Evolutionary conservation across 2,329 filamentous ascomycete species (phyloP), one percentile per base, ranked within the genome.

Genomic region (Fulvia fulva): DNA sequence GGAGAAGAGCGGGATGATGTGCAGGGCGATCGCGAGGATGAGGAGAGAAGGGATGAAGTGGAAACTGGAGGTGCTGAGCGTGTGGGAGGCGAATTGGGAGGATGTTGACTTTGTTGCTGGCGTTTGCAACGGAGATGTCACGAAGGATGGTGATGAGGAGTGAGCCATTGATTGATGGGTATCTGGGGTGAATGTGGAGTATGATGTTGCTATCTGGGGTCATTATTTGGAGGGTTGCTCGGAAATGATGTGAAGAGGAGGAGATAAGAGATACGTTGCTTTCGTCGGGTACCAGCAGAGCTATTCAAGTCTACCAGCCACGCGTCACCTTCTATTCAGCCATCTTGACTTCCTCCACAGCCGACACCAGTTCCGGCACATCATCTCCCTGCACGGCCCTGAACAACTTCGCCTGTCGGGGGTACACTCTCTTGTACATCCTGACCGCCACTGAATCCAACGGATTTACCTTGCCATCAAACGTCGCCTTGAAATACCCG

Each of bases 401-500:
- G 32, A 30, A 25, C 32, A 55, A 49, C 55, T 55, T 59, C 16
- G 68, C 63, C 21, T 59, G 46, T 30, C 92, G 81, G 7, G 94
- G 94, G 75, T 77, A 81, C 2, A 81, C 77, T 49, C 79, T 66
- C 74, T 81, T 81, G 60, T 80, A 80, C 59, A 80, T 60, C 68
- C 90, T 96, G 63, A 97, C 89, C 51, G 90, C 94, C 49, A 99
- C 86, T 2, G 91, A 87, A 76, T 99, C 94, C 77, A 97, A 90
- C 1, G 94, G 92, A 75, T 97, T 97, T 74, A 99, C 93, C 72
- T 89, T 90, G 12, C 87, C 91, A 73, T 99, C 95, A 77, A 99
- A 99, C 1, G 89, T 97, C 12, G 94, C 94, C 81, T 99, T 99
- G 83, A 97, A 97, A 79, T 99, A 99, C n/a, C 94, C 94, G 75